Conservation (phyloP, 2,329 filamentous ascomycete genomes). For the Botryotinia globosa region DNA sequence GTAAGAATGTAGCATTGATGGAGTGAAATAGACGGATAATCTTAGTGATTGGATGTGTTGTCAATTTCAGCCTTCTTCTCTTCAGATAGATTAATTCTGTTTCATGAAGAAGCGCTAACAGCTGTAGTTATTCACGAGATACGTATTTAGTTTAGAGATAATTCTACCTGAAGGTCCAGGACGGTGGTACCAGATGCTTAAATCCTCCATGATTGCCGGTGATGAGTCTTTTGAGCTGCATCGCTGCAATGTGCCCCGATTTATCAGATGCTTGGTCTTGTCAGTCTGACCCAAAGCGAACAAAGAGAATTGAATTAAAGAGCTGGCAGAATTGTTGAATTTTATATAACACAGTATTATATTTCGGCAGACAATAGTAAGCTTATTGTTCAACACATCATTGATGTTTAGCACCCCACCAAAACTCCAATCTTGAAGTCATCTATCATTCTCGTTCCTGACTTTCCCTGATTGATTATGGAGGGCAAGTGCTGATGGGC, state of each 20-base stretch:
- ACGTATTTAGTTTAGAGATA: background rate
- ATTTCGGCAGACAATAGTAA: background rate
- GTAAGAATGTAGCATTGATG: background rate
- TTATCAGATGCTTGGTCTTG: background rate
- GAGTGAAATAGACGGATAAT: no score
- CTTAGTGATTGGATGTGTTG: background rate
- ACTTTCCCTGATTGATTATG: background rate
- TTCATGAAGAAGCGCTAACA: background rate
- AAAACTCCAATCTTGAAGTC: background rate
- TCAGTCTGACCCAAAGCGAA: background rate
- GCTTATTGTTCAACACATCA: background rate
- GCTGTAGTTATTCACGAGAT: background rate
- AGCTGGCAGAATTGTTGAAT: background rate
- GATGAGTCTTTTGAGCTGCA: background rate
- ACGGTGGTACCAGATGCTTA: background rate
- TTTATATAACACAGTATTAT: background rate
- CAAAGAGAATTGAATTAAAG: background rate
- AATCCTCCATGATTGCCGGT: background rate
- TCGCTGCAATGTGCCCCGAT: background rate
- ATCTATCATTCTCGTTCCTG: background rate
- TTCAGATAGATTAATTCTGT: background rate
- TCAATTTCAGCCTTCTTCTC: background rate
- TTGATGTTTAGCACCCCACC: background rate
- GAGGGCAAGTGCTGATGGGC: background rate
- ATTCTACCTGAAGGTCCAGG: background rate